These are phyloP conservation scores for Paecilomyces variotii DNA, from an alignment of 2,329 filamentous ascomycete species.

Conservation along the genomic window DNA sequence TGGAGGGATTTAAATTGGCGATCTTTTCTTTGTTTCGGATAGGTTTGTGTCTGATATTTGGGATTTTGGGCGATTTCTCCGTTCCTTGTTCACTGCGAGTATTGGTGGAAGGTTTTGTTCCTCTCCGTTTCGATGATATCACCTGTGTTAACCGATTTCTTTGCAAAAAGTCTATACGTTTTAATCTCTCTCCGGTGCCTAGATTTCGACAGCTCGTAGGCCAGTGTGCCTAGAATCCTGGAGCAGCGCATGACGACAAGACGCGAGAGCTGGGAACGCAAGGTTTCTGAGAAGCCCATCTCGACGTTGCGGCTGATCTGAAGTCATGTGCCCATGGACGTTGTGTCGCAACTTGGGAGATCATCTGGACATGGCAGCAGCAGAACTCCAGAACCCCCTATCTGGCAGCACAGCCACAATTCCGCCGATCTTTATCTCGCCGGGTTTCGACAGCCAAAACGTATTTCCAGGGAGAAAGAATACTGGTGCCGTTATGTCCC, in stretches of 20 bases:
- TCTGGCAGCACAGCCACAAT: neutral
- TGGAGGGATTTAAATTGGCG: conserved; percentile 5
- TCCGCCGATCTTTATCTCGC: neutral
- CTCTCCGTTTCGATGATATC: neutral
- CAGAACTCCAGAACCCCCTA: neutral
- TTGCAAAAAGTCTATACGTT: neutral
- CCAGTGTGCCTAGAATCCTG: neutral
- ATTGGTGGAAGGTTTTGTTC: neutral
- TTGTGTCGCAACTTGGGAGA: neutral
- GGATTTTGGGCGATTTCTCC: conserved; percentile 1
- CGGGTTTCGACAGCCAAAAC: neutral
- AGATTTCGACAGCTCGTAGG: neutral
- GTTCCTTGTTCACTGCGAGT: conserved; percentile 3
- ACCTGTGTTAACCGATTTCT: neutral
- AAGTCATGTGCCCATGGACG: neutral
- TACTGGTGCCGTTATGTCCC: neutral
- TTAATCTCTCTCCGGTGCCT: neutral
- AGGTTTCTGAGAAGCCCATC: neutral
- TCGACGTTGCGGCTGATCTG: neutral
- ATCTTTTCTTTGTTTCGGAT: conserved; percentile 12
- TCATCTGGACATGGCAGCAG: neutral
- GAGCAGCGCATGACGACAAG: neutral
- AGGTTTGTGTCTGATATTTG: conserved; percentile 6
- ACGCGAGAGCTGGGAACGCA: neutral
- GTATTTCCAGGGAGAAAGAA: neutral